Conservation (phyloP, 441 rosid genomes). For the Bocquillonia castaneifolia region DNA sequence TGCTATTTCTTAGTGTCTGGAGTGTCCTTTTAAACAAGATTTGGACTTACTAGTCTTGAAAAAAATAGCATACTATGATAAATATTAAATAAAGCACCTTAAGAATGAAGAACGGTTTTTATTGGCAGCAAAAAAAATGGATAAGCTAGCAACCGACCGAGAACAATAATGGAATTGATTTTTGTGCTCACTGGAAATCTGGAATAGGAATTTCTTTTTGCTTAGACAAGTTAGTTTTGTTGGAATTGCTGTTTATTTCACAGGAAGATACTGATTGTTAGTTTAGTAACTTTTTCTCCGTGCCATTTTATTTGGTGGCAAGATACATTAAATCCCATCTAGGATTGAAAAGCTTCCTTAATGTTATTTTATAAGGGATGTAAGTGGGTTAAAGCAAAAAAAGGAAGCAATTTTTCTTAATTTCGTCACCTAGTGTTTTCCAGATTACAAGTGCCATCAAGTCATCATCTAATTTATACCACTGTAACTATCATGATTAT, state of each 20-base stretch:
- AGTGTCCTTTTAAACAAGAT: background rate
- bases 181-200: too few relatives aligned
- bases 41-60: background rate
- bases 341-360: background rate
- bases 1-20: too few relatives aligned
- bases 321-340: background rate
- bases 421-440: too few relatives aligned
- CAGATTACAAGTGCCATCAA: too few relatives aligned
- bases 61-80: background rate
- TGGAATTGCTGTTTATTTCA: background rate
- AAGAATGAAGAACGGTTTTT: too few relatives aligned
- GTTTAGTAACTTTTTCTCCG: background rate
- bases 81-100: too few relatives aligned
- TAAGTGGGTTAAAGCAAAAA: background rate
- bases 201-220: too few relatives aligned
- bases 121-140: too few relatives aligned
- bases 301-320: background rate
- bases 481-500: too few relatives aligned
- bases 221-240: slow-evolving; percentile 1
- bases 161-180: background rate
- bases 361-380: background rate
- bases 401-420: too few relatives aligned
- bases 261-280: background rate
- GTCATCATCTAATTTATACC: too few relatives aligned
- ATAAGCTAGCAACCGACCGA: too few relatives aligned